Percentiles rank a stretch among this genome's conserved stretches.
phyloP scores from a whole-genome alignment of 1,139 yeast species.

The Petasospora fabianii region DNA sequence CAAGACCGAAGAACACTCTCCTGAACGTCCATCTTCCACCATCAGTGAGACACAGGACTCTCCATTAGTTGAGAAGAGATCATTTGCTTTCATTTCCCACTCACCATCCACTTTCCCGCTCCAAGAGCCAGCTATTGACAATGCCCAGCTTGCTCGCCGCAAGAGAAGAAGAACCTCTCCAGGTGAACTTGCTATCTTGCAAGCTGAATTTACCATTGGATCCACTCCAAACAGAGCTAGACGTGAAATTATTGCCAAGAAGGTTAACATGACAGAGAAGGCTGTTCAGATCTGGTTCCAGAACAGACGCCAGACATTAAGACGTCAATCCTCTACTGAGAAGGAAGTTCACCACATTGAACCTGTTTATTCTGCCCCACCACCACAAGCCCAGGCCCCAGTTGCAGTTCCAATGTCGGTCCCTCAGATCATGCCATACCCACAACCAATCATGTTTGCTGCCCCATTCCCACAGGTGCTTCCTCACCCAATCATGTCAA shows the following conservation, averaged over 20 bases:
- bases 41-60: constrained; percentile 11
- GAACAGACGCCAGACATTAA: constrained; percentile 81
- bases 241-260: constrained; percentile 70
- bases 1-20: too few relatives aligned
- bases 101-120: constrained; percentile 82
- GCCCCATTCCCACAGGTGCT: constrained; percentile 1
- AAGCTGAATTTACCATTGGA: constrained; percentile 71
- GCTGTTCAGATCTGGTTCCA: constrained; percentile 99
- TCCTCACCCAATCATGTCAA: not conserved
- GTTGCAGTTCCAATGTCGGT: not conserved
- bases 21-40: too few relatives aligned
- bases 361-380: constrained; percentile 17
- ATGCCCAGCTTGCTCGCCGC: constrained; percentile 85
- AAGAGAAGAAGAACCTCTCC: constrained; percentile 95
- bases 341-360: constrained; percentile 34
- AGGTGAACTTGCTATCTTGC: constrained; percentile 73
- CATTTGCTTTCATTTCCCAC: constrained; percentile 89
- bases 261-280: constrained; percentile 90
- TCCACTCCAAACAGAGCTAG: constrained; percentile 77
- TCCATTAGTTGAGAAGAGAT: constrained; percentile 33
- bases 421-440: not conserved
- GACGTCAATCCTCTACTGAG: constrained; percentile 33
- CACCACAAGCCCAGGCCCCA: not conserved
- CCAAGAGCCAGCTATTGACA: constrained; percentile 83
- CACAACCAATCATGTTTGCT: constrained; percentile 1